Conservation (phyloP, 2,329 filamentous ascomycete genomes). For the Arachnopeziza araneosa region DNA sequence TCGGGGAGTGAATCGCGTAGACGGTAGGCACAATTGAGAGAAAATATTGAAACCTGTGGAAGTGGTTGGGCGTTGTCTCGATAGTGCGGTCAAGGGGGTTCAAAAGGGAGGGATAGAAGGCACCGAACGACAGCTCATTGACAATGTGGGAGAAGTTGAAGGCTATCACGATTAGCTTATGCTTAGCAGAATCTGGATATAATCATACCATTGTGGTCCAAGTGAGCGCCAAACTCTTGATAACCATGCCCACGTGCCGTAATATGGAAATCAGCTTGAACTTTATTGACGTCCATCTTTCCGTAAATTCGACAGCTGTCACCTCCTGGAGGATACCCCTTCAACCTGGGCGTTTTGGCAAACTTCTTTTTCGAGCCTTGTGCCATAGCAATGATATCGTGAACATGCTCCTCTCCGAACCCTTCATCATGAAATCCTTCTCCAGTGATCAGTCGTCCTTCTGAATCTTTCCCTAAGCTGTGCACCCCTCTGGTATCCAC, state of each 20-base stretch:
- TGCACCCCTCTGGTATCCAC: slow-evolving; percentile 63
- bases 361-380: slow-evolving; percentile 58
- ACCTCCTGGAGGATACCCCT: slow-evolving; percentile 28
- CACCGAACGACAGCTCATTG: slow-evolving; percentile 91
- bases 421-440: slow-evolving; percentile 63
- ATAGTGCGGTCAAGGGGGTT: slow-evolving; percentile 94
- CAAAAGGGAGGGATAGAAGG: slow-evolving; percentile 88
- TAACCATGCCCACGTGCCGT: slow-evolving; percentile 96
- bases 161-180: slow-evolving; percentile 39
- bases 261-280: slow-evolving; percentile 97
- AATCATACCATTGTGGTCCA: slow-evolving; percentile 71
- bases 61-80: slow-evolving; percentile 67
- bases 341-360: slow-evolving; percentile 67
- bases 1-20: slow-evolving; percentile 61
- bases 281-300: slow-evolving; percentile 87
- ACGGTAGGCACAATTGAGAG: slow-evolving; percentile 90
- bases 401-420: slow-evolving; percentile 76
- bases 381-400: slow-evolving; percentile 77
- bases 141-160: slow-evolving; percentile 99
- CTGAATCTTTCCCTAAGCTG: slow-evolving; percentile 48
- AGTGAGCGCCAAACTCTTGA: slow-evolving; percentile 67
- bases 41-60: slow-evolving; percentile 98
- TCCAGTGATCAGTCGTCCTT: slow-evolving; percentile 51
- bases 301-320: slow-evolving; percentile 82
- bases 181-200: not conserved